A percentile compares a stretch with the other conserved stretches of the same genome.
Evolutionary conservation across 352 stramenopile species (phyloP).

Genomic region (Pythium pectinolyticum): DNA sequence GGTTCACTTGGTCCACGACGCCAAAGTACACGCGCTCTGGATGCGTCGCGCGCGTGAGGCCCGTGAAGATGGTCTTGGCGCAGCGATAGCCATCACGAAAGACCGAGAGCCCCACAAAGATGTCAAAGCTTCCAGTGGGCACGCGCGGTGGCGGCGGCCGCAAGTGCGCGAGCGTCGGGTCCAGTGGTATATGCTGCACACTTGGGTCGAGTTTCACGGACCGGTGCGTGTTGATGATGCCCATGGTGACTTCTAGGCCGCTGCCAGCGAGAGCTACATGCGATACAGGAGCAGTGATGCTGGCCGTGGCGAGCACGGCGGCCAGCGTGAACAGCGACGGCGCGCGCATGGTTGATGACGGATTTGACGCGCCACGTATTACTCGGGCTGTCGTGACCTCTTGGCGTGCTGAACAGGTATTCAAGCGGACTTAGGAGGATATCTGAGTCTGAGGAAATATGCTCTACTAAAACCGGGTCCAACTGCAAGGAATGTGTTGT

Average conservation of each 20-base stretch:
- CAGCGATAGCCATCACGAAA: slow-evolving; percentile 83
- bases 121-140: slow-evolving; percentile 43
- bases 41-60: slow-evolving; percentile 65
- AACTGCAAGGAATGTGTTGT: too few relatives aligned
- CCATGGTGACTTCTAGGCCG: slow-evolving; percentile 21
- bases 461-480: too few relatives aligned
- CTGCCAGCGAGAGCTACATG: too few relatives aligned
- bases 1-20: slow-evolving; percentile 82
- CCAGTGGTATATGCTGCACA: slow-evolving; percentile 70
- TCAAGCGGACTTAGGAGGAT: too few relatives aligned
- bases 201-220: slow-evolving; percentile 47
- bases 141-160: slow-evolving; percentile 57
- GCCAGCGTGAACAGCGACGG: neutral
- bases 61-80: slow-evolving; percentile 80
- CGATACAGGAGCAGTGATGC: too few relatives aligned
- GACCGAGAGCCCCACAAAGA: slow-evolving; percentile 78
- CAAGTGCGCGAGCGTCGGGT: slow-evolving; percentile 35
- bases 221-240: slow-evolving; percentile 25
- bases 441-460: too few relatives aligned
- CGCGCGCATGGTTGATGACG: neutral
- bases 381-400: too few relatives aligned
- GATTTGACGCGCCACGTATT: too few relatives aligned
- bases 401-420: too few relatives aligned
- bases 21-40: slow-evolving; percentile 77
- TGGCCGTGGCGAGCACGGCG: slow-evolving; percentile 28